phyloP scores from a whole-genome alignment of 352 stramenopile species.

The Globisporangium cylindrosporum region DNA sequence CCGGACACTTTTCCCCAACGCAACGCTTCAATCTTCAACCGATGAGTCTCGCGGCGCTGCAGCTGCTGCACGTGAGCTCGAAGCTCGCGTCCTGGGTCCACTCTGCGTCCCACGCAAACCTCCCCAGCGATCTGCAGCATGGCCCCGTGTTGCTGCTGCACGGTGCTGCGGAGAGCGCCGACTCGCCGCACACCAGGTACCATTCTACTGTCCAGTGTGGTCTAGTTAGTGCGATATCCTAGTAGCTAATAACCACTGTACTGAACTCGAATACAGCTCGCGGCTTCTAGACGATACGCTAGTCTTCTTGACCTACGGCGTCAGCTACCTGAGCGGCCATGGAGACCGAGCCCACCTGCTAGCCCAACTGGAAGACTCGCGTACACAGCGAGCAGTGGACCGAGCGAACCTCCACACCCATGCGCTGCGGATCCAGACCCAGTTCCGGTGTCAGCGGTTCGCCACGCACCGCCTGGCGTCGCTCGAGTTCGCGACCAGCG shows the following conservation, averaged over 20 bases:
- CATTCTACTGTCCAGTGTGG: neutral
- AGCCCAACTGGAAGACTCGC: constrained; percentile 16
- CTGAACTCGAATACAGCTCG: constrained; percentile 13
- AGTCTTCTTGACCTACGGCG: constrained; percentile 46
- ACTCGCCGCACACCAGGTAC: constrained; percentile 39
- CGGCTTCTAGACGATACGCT: constrained; percentile 41
- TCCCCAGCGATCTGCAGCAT: constrained; percentile 29
- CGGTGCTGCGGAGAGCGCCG: constrained; percentile 22
- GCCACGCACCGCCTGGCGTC: constrained; percentile 37
- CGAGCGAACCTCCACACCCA: constrained; percentile 19
- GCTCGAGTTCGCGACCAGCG: constrained; percentile 33
- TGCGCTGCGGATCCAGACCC: constrained; percentile 28
- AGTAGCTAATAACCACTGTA: neutral
- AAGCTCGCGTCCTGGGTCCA: constrained; percentile 25
- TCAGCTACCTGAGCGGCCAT: constrained; percentile 31
- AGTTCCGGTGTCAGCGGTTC: constrained; percentile 48
- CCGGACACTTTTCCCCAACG: too few relatives aligned
- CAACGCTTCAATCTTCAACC: too few relatives aligned
- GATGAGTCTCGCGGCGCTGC: constrained; percentile 9
- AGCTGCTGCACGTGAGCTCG: constrained; percentile 26
- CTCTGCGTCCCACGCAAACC: constrained; percentile 17
- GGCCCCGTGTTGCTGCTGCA: constrained; percentile 32
- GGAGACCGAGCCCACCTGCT: constrained; percentile 14
- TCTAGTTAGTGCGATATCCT: neutral
- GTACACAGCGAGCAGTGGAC: constrained; percentile 14